phyloP scores from a whole-genome alignment of 2,329 filamentous ascomycete species.

The Colletotrichum viniferum region DNA sequence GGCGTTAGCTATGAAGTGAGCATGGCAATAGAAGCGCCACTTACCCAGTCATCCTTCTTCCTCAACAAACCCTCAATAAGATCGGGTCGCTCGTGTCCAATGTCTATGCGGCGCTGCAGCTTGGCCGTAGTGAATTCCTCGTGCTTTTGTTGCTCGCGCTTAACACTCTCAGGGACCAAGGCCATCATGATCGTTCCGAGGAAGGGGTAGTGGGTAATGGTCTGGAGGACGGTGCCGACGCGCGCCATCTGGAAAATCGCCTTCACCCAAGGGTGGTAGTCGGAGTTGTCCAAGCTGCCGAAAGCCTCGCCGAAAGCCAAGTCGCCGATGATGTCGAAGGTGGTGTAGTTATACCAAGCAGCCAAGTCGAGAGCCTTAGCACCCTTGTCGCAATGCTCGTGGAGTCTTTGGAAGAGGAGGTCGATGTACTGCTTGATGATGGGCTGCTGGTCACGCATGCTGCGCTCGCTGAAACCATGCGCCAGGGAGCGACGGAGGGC shows the following conservation, averaged over 20 bases:
- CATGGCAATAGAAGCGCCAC: background rate
- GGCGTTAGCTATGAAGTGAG: background rate
- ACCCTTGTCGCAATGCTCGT: conserved; percentile 27
- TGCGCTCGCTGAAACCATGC: conserved; percentile 28
- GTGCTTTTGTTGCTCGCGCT: background rate
- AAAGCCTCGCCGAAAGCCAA: conserved; percentile 34
- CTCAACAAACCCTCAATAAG: conserved; percentile 24
- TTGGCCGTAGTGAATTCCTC: conserved; percentile 1
- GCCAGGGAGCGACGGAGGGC: conserved; percentile 21
- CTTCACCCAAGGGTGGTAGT: conserved; percentile 30
- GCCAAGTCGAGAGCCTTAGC: conserved; percentile 25
- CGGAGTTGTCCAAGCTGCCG: conserved; percentile 26
- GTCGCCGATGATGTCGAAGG: conserved; percentile 36
- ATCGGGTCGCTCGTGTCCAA: conserved; percentile 20
- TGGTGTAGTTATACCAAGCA: conserved; percentile 30
- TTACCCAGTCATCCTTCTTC: conserved; percentile 22
- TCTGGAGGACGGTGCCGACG: background rate
- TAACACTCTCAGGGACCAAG: conserved; percentile 1
- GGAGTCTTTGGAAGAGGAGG: conserved; percentile 40
- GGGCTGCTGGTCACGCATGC: conserved; percentile 28
- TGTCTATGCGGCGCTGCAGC: conserved; percentile 19
- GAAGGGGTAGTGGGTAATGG: conserved; percentile 7
- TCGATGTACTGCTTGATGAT: conserved; percentile 41
- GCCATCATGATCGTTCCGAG: conserved; percentile 9
- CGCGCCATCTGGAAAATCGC: conserved; percentile 27